Conservation (phyloP, 768 basidiomycete species). For the Suillus brevipes region DNA sequence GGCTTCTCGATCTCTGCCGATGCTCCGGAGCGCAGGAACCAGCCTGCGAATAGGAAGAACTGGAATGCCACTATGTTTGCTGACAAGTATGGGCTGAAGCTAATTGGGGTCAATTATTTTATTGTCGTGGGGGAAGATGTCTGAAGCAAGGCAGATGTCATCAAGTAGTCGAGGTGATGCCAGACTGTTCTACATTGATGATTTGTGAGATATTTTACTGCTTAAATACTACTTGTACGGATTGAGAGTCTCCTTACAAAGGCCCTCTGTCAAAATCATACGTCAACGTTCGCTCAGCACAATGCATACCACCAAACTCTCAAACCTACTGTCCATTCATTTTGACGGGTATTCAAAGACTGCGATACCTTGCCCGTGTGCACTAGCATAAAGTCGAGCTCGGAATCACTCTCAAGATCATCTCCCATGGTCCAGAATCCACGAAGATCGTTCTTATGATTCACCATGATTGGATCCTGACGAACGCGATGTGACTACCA, state of each 20-base stretch:
- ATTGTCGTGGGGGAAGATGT: constrained; percentile 38
- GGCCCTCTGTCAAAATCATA: too few relatives aligned
- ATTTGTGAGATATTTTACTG: neutral
- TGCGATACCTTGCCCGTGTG: too few relatives aligned
- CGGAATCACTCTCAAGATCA: too few relatives aligned
- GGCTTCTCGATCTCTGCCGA: constrained; percentile 42
- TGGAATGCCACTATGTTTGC: constrained; percentile 62
- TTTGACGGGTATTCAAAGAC: too few relatives aligned
- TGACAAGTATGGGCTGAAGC: constrained; percentile 47
- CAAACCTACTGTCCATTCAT: too few relatives aligned
- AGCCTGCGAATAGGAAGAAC: constrained; percentile 45
- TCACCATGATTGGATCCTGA: too few relatives aligned
- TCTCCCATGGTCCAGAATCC: neutral
- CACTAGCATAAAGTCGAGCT: too few relatives aligned
- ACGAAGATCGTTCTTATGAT: too few relatives aligned
- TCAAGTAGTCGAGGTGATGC: neutral
- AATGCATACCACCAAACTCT: too few relatives aligned
- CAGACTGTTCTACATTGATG: neutral
- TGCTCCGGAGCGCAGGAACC: constrained; percentile 46
- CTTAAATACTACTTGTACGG: too few relatives aligned
- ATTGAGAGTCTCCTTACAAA: too few relatives aligned
- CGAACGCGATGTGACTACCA: constrained; percentile 23
- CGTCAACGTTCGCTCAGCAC: too few relatives aligned
- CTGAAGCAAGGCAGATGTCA: neutral
- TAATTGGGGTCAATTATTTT: constrained; percentile 63